Base-by-base conservation (phyloP, 2,329 filamentous ascomycete genomes). In the Gaeumannomyces tritici region DNA sequence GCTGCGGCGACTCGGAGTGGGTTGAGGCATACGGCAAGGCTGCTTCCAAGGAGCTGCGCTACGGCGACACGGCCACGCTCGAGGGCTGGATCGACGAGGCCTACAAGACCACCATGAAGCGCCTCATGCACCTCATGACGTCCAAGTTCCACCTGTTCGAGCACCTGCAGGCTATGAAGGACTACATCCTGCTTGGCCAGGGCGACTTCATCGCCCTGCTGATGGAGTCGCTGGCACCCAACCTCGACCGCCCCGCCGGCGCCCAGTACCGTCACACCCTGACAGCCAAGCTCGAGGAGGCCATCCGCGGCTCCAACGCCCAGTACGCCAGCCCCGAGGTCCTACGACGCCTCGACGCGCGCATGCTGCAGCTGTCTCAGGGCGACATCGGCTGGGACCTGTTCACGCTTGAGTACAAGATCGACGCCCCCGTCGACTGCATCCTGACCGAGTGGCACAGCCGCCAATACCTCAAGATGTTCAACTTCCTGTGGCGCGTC, bases 331-430 rank as follows among this genome's bases (percentile, higher is more conserved):
- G 89, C 4, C 85, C 91, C 1, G 96, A 99, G 71, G 93, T 99
- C 6, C 84, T 99, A 31, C 87, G 91, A 6, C 86, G 95, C 13
- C 83, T 99, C 4, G 95, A 99, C 74, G 93, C 95, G n/a, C 90
- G 96, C 65, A 98, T 99, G 93, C 83, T 99, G 55, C 93, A 98
- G 76, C 83, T 98, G 7, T 96, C 90, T 11, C 93, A 97, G 69
- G 95, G 95, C 61, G 95, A 99, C 70, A 98, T 97, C 61, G 95
- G 95, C 60, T 99, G 95, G 95, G 95, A 99, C 72, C 96, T 96
- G 72, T 99, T 99, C 76, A 99, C 95, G 0, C 85, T 99, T 11
- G 96, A 99, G 73, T 99, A 99, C 77, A 97, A 98, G 73, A 95
- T 99, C 68, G 93, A 96, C 72, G 90, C 93, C 2, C 95, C 95